Conservation (phyloP, 1,139 yeast genomes). For the Zygosaccharomyces pseudobailii region DNA sequence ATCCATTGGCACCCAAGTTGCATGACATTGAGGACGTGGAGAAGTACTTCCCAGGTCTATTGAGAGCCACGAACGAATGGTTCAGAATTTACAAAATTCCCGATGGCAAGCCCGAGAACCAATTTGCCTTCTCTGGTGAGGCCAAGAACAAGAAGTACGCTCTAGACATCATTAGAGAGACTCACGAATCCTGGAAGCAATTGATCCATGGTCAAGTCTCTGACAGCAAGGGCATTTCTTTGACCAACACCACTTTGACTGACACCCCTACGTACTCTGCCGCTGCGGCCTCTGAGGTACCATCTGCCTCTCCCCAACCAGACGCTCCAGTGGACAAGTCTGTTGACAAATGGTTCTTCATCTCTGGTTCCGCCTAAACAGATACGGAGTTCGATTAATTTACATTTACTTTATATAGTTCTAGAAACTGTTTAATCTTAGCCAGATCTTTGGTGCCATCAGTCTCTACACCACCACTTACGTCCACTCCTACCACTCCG, state of each 20-base stretch:
- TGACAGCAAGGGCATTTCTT: constrained; percentile 47
- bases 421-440: constrained; percentile 57
- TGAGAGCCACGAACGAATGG: constrained; percentile 86
- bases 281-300: constrained; percentile 49
- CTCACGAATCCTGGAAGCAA: constrained; percentile 73
- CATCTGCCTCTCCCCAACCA: constrained; percentile 64
- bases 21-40: constrained; percentile 82
- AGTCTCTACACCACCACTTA: constrained; percentile 91
- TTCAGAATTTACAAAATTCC: constrained; percentile 94
- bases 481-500: constrained; percentile 84
- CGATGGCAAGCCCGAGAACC: constrained; percentile 84
- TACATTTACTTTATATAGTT: constrained; percentile 38
- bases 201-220: constrained; percentile 56
- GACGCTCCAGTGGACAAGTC: constrained; percentile 97
- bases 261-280: constrained; percentile 50
- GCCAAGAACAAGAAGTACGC: constrained; percentile 70
- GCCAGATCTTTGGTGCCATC: constrained; percentile 62
- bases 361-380: constrained; percentile 70
- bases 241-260: constrained; percentile 69
- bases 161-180: constrained; percentile 63
- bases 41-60: constrained; percentile 73
- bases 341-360: constrained; percentile 98
- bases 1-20: constrained; percentile 71
- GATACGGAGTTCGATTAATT: neutral
- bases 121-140: constrained; percentile 80